Evolutionary conservation across 345 rosid species (phyloP), one percentile per base, ranked within the genome.

Genomic region (sweet orange (Citrus sinensis)): DNA sequence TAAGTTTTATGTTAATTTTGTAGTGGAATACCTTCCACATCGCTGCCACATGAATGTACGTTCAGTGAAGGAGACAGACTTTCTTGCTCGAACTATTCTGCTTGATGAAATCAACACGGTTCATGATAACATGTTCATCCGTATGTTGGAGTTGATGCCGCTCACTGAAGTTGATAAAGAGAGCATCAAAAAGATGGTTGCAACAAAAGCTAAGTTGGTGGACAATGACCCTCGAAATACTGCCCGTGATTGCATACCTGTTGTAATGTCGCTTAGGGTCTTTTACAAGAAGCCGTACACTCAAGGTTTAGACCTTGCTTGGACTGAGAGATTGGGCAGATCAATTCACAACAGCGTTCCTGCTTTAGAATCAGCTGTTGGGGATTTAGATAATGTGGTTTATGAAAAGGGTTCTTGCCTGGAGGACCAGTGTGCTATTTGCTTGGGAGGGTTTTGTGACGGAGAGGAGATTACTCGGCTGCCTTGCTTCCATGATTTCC

Each of bases 401-500:
- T 72, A 22, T 29, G 29, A 56, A 25, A 6, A 1, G 30, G 63
- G 49, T 56, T 34, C 16, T 11, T 19, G 49, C 64, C 8, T n/a
- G 4, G 62, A 11, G 32, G 75, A 55, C 40, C 64, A 72, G 25
- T 56, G 64, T 56, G 17, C 75, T 0, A 72, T 72, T 16, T 72
- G 64, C 22, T 30, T 22, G 75, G 40, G 27, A 16, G 25, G 32
- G 20, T 72, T 72, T 19, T 7, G 13, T 13, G 42, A 19, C 37
- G 42, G 63, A 55, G 64, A 72, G 65, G 65, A 72, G 27, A 72
- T 72, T 56, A 14, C 9, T 71, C 75, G 75, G 14, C 0, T 59
- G 17, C 30, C 64, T 71, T 71, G 64, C 49, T 14, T 4, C 20
- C 75, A 54, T 20, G 75, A 71, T 71, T 71, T 71, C 34, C 75